Conservation (phyloP, 2,329 filamentous ascomycete species). For the Fusarium udum region DNA sequence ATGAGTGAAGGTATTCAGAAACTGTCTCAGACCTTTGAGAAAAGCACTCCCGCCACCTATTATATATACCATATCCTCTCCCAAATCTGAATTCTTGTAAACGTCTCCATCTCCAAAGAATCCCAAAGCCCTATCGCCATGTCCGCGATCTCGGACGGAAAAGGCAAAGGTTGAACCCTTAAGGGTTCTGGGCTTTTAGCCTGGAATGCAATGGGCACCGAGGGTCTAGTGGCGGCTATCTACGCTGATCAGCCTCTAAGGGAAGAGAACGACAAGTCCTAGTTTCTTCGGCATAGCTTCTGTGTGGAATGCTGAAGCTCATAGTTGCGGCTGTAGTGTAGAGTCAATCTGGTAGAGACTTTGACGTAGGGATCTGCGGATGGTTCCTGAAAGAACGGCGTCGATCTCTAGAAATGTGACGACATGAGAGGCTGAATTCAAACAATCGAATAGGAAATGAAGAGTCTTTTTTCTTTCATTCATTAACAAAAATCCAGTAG, state of each 20-base stretch:
- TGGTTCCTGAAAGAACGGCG: constrained; percentile 8
- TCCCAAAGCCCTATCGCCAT: constrained; percentile 13
- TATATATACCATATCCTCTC: neutral
- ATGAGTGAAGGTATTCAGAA: neutral
- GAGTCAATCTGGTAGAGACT: neutral
- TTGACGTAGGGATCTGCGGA: constrained; percentile 1
- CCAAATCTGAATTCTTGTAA: neutral
- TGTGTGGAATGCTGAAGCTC: constrained; percentile 18
- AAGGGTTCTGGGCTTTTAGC: constrained; percentile 17
- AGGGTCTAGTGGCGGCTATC: constrained; percentile 16
- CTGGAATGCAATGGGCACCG: constrained; percentile 23
- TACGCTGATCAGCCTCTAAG: neutral
- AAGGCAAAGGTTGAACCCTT: constrained; percentile 5
- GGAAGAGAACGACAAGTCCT: neutral
- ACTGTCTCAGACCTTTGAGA: neutral
- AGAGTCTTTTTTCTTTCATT: constrained; percentile 9
- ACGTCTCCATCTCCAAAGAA: constrained; percentile 1
- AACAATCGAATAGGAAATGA: neutral
- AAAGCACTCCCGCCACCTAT: neutral
- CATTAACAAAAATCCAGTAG: constrained; percentile 21
- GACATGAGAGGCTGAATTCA: constrained; percentile 18
- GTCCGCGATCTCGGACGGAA: constrained; percentile 20
- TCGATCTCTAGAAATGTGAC: constrained; percentile 17
- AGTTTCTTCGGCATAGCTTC: neutral
- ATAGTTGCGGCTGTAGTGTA: neutral